phyloP scores from a whole-genome alignment of 345 rosid species.

The Arabis hirsuta region DNA sequence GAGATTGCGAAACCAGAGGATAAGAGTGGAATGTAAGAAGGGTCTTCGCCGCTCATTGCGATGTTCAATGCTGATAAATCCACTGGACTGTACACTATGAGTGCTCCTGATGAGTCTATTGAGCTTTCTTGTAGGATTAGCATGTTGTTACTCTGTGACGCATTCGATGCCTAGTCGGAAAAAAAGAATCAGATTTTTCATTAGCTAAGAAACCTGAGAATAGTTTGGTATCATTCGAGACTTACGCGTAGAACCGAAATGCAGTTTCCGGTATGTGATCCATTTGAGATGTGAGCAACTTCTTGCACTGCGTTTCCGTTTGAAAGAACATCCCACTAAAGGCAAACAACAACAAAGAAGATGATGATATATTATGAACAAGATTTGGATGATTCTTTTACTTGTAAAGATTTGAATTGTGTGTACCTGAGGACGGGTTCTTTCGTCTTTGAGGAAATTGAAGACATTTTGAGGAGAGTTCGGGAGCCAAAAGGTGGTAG shows the following conservation, averaged over 20 bases:
- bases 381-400: slow-evolving; percentile 11
- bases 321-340: slow-evolving; percentile 97
- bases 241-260: slow-evolving; percentile 91
- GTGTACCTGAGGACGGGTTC: slow-evolving; percentile 84
- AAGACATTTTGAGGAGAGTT: slow-evolving; percentile 73
- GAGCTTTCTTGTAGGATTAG: slow-evolving; percentile 95
- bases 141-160: slow-evolving; percentile 84
- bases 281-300: slow-evolving; percentile 91
- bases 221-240: neutral
- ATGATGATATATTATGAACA: no score
- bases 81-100: slow-evolving; percentile 84
- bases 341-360: slow-evolving; percentile 10
- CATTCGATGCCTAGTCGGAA: slow-evolving; percentile 62
- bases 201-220: neutral
- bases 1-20: slow-evolving; percentile 92
- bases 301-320: slow-evolving; percentile 86
- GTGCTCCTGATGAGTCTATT: slow-evolving; percentile 81
- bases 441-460: slow-evolving; percentile 87
- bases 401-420: neutral
- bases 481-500: slow-evolving; percentile 94
- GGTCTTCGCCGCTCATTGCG: slow-evolving; percentile 96
- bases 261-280: slow-evolving; percentile 91
- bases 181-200: neutral
- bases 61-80: slow-evolving; percentile 80
- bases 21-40: slow-evolving; percentile 80